These are phyloP conservation scores for Umbelopsis isabellina DNA, from an alignment of 192 early-diverging fungal species.

Conservation along the genomic window DNA sequence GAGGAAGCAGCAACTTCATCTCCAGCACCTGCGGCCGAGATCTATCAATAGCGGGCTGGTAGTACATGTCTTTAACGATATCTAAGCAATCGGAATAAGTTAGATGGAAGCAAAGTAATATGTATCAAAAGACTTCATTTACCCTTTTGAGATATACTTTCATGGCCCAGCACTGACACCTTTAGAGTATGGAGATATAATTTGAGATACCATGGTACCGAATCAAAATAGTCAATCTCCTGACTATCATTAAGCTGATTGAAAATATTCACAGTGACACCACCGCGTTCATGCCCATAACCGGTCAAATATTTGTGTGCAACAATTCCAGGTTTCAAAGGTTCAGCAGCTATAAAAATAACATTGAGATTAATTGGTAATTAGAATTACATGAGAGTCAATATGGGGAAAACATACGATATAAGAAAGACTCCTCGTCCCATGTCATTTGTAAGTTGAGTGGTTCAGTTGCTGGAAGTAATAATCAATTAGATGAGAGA, in stretches of 20 bases:
- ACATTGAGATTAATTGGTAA: not conserved
- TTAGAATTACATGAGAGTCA: not conserved
- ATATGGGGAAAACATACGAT: slow-evolving; percentile 41
- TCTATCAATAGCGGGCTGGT: slow-evolving; percentile 82
- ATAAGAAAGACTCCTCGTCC: slow-evolving; percentile 47
- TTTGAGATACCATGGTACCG: slow-evolving; percentile 91
- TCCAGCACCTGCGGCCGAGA: slow-evolving; percentile 83
- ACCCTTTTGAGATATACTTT: slow-evolving; percentile 18
- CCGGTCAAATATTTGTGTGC: slow-evolving; percentile 72
- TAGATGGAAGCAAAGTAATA: not conserved
- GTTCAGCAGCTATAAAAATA: slow-evolving; percentile 32
- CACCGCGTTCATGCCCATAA: slow-evolving; percentile 86
- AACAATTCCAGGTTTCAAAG: slow-evolving; percentile 47
- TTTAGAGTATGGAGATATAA: slow-evolving; percentile 89
- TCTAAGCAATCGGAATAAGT: slow-evolving; percentile 25
- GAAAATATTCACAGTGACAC: slow-evolving; percentile 71
- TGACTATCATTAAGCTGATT: slow-evolving; percentile 58
- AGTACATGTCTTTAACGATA: slow-evolving; percentile 61
- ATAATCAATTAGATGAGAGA: not conserved
- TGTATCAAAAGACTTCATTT: not conserved
- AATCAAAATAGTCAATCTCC: slow-evolving; percentile 70
- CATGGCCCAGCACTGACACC: slow-evolving; percentile 46
- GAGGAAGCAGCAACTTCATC: slow-evolving; percentile 65
- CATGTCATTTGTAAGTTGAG: slow-evolving; percentile 56
- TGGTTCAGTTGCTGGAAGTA: not conserved